A percentile compares a stretch with the other conserved stretches of the same genome.
Conservation (phyloP, 2,329 filamentous ascomycete genomes). For the Cylindrodendrum hubeiense region DNA sequence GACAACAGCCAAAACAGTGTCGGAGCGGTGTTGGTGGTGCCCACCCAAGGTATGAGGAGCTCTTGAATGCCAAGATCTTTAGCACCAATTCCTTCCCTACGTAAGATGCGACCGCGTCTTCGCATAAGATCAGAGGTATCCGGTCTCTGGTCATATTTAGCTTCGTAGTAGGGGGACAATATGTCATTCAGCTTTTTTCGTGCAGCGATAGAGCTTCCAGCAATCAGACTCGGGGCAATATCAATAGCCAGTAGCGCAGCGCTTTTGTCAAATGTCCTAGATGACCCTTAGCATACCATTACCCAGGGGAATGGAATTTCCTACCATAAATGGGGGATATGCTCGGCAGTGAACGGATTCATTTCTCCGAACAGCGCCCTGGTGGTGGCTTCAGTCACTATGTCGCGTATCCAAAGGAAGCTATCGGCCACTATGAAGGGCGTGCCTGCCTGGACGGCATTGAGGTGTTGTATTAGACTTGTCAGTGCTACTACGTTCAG, state of each 20-base stretch:
- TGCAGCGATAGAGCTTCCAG: conserved; percentile 16
- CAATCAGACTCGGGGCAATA: conserved; percentile 3
- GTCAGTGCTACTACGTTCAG: conserved; percentile 15
- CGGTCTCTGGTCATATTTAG: conserved; percentile 38
- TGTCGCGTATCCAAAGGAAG: conserved; percentile 53
- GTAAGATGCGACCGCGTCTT: conserved; percentile 42
- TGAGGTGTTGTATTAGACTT: neutral
- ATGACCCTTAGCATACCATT: no score
- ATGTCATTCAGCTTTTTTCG: conserved; percentile 44
- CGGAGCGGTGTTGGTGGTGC: conserved; percentile 53
- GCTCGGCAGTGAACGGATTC: conserved; percentile 49
- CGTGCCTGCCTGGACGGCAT: neutral
- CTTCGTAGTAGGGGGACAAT: conserved; percentile 48
- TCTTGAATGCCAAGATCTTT: conserved; percentile 47
- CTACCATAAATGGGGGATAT: conserved; percentile 55
- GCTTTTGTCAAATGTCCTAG: conserved; percentile 22
- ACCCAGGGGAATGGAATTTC: neutral
- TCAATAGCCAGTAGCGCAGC: conserved; percentile 17
- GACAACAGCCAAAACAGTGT: conserved; percentile 52
- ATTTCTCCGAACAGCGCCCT: conserved; percentile 56
- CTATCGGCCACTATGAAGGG: conserved; percentile 44
- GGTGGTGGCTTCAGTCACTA: conserved; percentile 53
- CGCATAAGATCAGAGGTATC: conserved; percentile 46
- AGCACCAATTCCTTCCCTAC: conserved; percentile 45
- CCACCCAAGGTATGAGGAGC: conserved; percentile 46